phyloP scores from a whole-genome alignment of 2,329 filamentous ascomycete species.

The Eutypella sp. region DNA sequence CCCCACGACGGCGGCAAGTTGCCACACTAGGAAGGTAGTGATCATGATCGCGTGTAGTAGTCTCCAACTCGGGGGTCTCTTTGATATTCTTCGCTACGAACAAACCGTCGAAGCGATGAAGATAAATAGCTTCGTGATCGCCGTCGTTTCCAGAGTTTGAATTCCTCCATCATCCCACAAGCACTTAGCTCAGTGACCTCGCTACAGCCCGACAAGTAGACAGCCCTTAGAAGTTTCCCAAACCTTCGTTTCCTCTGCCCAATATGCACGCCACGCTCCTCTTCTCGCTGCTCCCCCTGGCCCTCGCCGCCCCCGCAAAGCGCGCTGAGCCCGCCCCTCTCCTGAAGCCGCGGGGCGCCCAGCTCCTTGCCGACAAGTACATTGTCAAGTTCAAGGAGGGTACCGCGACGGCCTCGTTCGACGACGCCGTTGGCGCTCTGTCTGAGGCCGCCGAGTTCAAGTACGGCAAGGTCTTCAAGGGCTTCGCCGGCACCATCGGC shows the following conservation, averaged over 20 bases:
- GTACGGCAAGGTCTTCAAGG: constrained; percentile 24
- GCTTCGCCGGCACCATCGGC: constrained; percentile 36
- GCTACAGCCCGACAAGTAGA: too few species aligned
- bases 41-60: neutral
- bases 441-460: constrained; percentile 18
- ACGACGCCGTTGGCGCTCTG: constrained; percentile 16
- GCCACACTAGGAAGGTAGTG: neutral
- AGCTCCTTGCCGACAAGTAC: constrained; percentile 28
- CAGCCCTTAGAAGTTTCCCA: too few species aligned
- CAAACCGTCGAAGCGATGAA: neutral
- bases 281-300: constrained; percentile 13
- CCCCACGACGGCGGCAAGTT: neutral
- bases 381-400: constrained; percentile 36
- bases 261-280: constrained; percentile 11
- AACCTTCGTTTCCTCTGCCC: neutral
- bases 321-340: constrained; percentile 10
- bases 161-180: neutral
- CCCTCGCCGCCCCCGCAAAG: constrained; percentile 10
- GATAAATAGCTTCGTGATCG: neutral
- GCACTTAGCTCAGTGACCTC: too few species aligned
- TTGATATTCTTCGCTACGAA: neutral
- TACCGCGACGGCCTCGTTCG: constrained; percentile 19
- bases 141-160: neutral
- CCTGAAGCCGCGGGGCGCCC: constrained; percentile 5
- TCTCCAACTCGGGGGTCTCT: neutral